Base-by-base conservation (phyloP, 768 basidiomycete species). In the Amanita pallidorosea region DNA sequence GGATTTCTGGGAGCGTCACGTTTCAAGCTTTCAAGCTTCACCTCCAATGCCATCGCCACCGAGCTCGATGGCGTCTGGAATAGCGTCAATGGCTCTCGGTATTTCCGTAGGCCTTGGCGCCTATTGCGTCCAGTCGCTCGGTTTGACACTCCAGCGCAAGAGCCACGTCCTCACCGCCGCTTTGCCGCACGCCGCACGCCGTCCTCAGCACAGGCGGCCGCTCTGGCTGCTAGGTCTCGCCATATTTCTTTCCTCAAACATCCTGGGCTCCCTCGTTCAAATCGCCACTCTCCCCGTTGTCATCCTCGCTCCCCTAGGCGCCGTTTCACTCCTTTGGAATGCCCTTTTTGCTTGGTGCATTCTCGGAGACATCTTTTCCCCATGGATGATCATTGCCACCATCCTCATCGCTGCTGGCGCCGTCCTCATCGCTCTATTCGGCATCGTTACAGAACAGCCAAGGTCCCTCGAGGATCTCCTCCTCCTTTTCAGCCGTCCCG, bases 201-300 rank as follows among this genome's bases (percentile, higher is more conserved):
- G 74, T 52, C 74, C 79, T 22, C 90, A 93, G 59, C 80, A 87
- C 62, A 77, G 79, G 36, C 75, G 92, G 61, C 92, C 93, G 80
- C 67, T 95, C 33, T 97, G 92, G 93, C 69, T 95, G 17, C 63
- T 88, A 17, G 93, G 92, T 8, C 92, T 94, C 59, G 74, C 71
- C 49, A 80, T 92, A 61, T 94, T 92, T 72, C 80, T 94, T 52
- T 81, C 83, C 27, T 90, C 91, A 46, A 96, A 96, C 65, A 68
- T 94, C 53, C 68, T 93, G 45, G 88, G 90, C 6, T 92, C 90
- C 2, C 67, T 94, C 34, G 86, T 95, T 57, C 93, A 95, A 69
- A 90, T 97, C 37, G 91, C 90, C 7, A 88, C 91, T 2, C 79
- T 97, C 11, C 92, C 93, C 2, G 89, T 97, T 56, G 92, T 95